Evolutionary conservation across 805 yeast genomes (phyloP).

Genomic region (Candida sithepensis): DNA sequence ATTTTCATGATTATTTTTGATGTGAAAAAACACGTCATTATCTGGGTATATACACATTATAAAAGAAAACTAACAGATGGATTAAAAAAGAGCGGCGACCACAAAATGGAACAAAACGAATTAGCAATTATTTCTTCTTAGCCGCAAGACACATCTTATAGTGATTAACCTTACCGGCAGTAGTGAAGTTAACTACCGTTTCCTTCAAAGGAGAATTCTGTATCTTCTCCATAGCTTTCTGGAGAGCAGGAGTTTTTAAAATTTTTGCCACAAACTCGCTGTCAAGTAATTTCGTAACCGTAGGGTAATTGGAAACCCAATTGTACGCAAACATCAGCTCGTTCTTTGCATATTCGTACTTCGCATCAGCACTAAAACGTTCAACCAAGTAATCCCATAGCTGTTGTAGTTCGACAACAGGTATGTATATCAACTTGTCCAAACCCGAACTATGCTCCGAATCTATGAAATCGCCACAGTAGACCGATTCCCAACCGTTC

Average conservation of each 20-base stretch:
- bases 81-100: neutral
- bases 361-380: slow-evolving; percentile 1
- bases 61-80: neutral
- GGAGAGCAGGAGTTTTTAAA: neutral
- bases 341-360: neutral
- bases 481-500: slow-evolving; percentile 44
- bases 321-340: neutral
- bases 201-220: neutral
- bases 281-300: neutral
- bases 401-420: slow-evolving; percentile 3
- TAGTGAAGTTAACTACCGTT: slow-evolving; percentile 2
- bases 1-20: no score
- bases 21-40: no score
- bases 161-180: slow-evolving; percentile 15
- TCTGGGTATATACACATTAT: neutral
- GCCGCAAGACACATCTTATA: slow-evolving; percentile 22
- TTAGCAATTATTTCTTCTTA: neutral
- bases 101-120: neutral
- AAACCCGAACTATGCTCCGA: slow-evolving; percentile 51
- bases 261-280: neutral
- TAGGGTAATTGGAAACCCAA: neutral
- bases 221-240: neutral
- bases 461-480: slow-evolving; percentile 50
- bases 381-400: neutral
- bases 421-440: slow-evolving; percentile 46